Evolutionary conservation across 768 basidiomycete species (phyloP).

Genomic region (Auricularia sp.): DNA sequence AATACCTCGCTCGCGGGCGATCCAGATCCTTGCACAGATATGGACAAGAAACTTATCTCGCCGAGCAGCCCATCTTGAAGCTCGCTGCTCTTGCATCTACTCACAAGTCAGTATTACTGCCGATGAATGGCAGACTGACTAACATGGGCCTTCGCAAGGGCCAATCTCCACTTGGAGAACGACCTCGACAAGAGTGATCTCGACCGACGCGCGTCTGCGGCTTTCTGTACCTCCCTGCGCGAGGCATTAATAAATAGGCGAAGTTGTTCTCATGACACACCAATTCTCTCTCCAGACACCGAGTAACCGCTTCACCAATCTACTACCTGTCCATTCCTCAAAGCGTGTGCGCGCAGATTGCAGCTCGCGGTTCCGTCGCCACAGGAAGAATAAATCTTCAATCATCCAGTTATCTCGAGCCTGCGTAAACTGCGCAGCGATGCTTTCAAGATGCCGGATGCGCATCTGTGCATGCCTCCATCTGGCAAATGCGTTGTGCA

Average conservation of each 20-base stretch:
- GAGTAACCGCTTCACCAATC: constrained; percentile 40
- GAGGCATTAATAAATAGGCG: too few relatives aligned
- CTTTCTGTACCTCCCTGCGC: neutral
- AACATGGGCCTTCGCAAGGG: neutral
- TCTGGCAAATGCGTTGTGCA: neutral
- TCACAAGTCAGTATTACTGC: neutral
- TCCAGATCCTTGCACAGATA: constrained; percentile 58
- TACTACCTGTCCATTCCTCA: constrained; percentile 13
- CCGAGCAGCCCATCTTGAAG: constrained; percentile 18
- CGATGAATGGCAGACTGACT: neutral
- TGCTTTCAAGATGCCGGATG: constrained; percentile 34
- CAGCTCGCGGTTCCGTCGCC: constrained; percentile 40
- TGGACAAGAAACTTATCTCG: constrained; percentile 47
- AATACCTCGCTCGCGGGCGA: constrained; percentile 51
- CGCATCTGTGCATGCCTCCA: neutral
- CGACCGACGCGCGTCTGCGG: neutral
- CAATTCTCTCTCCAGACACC: constrained; percentile 45
- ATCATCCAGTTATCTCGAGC: constrained; percentile 28
- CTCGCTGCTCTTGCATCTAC: neutral
- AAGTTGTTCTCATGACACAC: constrained; percentile 28
- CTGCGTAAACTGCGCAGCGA: constrained; percentile 40
- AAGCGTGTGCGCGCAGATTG: constrained; percentile 20
- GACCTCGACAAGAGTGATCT: neutral
- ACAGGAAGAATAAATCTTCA: constrained; percentile 42
- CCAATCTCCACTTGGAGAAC: neutral